Evolutionary conservation across 2,329 filamentous ascomycete genomes (phyloP), one percentile per base, ranked within the genome.

Genomic region (Akanthomyces dipterigenus): DNA sequence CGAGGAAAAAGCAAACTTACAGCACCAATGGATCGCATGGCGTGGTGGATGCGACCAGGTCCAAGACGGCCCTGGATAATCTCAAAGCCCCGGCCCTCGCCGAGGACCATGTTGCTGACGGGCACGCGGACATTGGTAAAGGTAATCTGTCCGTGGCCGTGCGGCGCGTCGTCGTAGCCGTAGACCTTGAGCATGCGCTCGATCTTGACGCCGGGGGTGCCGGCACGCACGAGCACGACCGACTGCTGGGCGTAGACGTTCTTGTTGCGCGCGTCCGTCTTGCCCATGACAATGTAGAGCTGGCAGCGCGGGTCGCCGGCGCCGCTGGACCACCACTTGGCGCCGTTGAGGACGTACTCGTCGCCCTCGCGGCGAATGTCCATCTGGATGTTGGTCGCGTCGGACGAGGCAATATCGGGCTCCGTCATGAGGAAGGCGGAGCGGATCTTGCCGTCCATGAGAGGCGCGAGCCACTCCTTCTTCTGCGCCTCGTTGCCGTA

Each of bases 261-360:
- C 65, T 82, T 77, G 80, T 96, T 89, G 67, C 79, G 78, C 54
- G 89, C 81, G 71, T 96, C 90, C 14, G 85, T 89, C 82, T 98
- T 96, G 77, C 91, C 95, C 90, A 99, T 96, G 69, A 96, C 92
- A 64, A 99, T 88, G 79, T 97, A 98, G 73, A 99, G 81, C 75
- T 89, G 83, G 82, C 95, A 99, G 69, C 93, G 85, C 62, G 89
- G 89, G 77, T 99, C 95, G 62, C 95, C 95, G 20, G 93, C 92
- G 66, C 95, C 95, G 65, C 91, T 96, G 31, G 91, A 96, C 95
- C 95, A 99, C 95, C 95, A 99, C 91, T 99, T 99, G 85, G 93
- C 69, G 62, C 95, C 95, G 71, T 98, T 97, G 59, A 99, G 82
- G 20, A 98, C 86, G 72, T 95, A 97, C 68, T 95, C 86, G 70